Base-by-base conservation (phyloP, 441 rosid species). In the Metrosideros polymorpha region DNA sequence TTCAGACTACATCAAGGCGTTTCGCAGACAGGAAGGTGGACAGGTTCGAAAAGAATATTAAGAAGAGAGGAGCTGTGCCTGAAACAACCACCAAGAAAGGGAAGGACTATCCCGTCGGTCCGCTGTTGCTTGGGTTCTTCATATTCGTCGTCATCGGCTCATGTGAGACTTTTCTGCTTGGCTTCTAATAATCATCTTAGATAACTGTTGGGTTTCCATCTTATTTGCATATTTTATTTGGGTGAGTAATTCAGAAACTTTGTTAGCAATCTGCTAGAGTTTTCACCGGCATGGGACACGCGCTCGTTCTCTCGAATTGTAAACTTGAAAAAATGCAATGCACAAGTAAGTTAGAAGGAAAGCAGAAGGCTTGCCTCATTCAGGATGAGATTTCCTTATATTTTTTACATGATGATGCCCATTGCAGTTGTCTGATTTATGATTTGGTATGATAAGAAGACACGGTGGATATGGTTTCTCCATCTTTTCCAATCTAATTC, bases 121-220 rank as follows among this genome's bases (percentile, higher is more conserved):
- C 99, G 5, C n/a, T 95, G 82, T 90, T 98, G 13, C 96, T 95
- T 61, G 99, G 99, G 18, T 98, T 96, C 94, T 98, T 98, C 85
- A 83, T 96, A 18, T 98, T 96, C 51, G 98, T 96, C n/a, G 98
- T 96, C 91, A 93, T 96, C 63, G 99, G 98, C 29, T 96, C 99
- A 90, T 96, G 99, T 96, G 51, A 93, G 97, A 85, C 84, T 79
- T 79, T 85, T 84, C 14, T 53, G 7, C 79, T 47, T 54, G 55
- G 55, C 25, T 3, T 17, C 12, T 76, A 8, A 32, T 22, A 17
- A 50, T 85, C 50, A 10, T 25, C 71, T 39, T 59, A 35, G 45
- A 35, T 35, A 35, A 22, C 47, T 19, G 42, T 35, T 4, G 8
- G 2, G 57, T 25, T 61, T 71, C 15, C n/a, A 71, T 71, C 45